Evolutionary conservation across 768 basidiomycete genomes (phyloP).

Genomic region (Lactifluus echinatus): DNA sequence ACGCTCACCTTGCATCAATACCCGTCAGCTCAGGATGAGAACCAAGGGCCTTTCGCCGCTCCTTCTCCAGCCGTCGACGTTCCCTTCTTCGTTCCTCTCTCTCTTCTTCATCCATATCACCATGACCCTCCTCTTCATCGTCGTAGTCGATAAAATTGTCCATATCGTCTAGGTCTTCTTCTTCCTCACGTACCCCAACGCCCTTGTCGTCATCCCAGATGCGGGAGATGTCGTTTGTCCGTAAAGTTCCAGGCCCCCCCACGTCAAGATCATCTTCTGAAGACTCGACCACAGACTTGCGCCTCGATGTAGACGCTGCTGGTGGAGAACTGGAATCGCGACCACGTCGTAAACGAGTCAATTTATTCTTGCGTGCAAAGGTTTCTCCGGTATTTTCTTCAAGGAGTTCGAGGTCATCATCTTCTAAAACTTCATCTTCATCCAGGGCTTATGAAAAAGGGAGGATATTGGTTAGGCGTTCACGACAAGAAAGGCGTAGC

Average conservation of each 20-base stretch:
- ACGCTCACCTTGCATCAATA: constrained; percentile 73
- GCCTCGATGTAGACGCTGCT: constrained; percentile 50
- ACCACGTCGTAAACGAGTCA: constrained; percentile 69
- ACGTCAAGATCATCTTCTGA: constrained; percentile 68
- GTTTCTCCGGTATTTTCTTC: constrained; percentile 80
- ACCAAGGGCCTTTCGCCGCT: constrained; percentile 58
- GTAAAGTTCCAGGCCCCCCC: constrained; percentile 42
- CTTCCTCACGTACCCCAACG: constrained; percentile 40
- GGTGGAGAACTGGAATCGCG: constrained; percentile 66
- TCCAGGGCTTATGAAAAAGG: constrained; percentile 31
- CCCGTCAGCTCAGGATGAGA: constrained; percentile 65
- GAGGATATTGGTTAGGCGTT: constrained; percentile 6
- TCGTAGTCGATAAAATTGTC: constrained; percentile 73
- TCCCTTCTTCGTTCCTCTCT: constrained; percentile 68
- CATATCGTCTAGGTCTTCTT: constrained; percentile 67
- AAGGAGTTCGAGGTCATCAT: constrained; percentile 75
- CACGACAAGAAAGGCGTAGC: constrained; percentile 7
- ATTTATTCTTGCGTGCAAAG: constrained; percentile 51
- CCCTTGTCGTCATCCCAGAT: constrained; percentile 80
- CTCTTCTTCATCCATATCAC: constrained; percentile 63
- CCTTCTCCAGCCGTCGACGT: constrained; percentile 53
- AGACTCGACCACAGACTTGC: constrained; percentile 53
- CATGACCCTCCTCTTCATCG: constrained; percentile 48
- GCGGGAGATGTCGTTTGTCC: constrained; percentile 52
- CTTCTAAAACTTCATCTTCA: constrained; percentile 64